A percentile compares a stretch with the other conserved stretches of the same genome.
These are phyloP conservation scores for Agaricus subrufescens DNA, from an alignment of 768 basidiomycete genomes.

Conservation along the genomic window DNA sequence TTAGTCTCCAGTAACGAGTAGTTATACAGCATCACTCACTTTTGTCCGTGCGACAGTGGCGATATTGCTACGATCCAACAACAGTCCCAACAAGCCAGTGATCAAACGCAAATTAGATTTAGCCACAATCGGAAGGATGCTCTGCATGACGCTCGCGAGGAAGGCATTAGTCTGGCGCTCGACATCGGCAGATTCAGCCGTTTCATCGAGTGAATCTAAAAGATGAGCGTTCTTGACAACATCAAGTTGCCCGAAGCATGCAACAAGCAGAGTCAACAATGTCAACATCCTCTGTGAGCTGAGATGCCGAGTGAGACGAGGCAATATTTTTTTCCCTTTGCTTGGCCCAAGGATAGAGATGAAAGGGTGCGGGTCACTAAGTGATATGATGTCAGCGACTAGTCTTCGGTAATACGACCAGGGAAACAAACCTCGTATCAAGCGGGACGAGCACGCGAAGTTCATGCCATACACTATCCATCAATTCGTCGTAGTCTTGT, in stretches of 20 bases:
- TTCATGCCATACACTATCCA: conserved; percentile 75
- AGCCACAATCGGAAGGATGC: conserved; percentile 78
- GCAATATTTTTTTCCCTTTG: conserved; percentile 92
- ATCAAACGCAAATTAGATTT: conserved; percentile 77
- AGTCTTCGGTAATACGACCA: neutral
- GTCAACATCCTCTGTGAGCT: conserved; percentile 77
- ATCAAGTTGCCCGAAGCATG: conserved; percentile 92
- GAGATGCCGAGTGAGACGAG: conserved; percentile 83
- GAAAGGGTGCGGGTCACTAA: conserved; percentile 92
- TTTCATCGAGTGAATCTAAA: conserved; percentile 64
- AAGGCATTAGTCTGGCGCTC: conserved; percentile 92
- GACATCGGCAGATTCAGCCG: conserved; percentile 56
- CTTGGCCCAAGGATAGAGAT: conserved; percentile 82
- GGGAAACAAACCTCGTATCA: conserved; percentile 73
- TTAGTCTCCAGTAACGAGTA: neutral
- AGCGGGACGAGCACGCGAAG: conserved; percentile 87
- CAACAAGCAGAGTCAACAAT: conserved; percentile 85
- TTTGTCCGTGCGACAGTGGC: conserved; percentile 70
- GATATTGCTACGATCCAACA: conserved; percentile 77
- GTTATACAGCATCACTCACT: conserved; percentile 40
- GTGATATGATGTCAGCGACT: neutral
- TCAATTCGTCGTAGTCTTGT: conserved; percentile 46
- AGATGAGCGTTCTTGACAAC: conserved; percentile 76
- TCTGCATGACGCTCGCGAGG: conserved; percentile 79
- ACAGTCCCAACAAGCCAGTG: conserved; percentile 78